Evolutionary conservation across 1,284 basidiomycete species (phyloP), one percentile per base, ranked within the genome.

Genomic region (Malassezia sp.): DNA sequence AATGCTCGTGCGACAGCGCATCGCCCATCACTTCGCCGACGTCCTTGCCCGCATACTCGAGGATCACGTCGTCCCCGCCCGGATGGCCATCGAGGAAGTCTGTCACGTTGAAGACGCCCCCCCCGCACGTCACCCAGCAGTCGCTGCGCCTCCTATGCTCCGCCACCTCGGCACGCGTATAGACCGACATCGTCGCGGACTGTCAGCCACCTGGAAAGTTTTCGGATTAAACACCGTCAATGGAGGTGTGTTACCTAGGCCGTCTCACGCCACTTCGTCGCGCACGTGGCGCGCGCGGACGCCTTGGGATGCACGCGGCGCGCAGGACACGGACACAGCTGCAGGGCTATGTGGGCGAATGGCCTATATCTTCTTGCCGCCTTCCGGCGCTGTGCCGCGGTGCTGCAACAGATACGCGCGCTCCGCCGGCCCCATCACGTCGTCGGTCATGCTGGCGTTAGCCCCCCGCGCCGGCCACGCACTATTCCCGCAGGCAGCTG

Each of bases 1-100:
- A 90, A 71, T 97, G 93, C n/a, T 82, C 81, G 72, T 97, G 93
- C 63, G 85, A 81, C n/a, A 75, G 67, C 49, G 78, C 74, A 71
- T 93, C 83, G 62, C 78, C 78, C 91, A 97, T 96, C 52, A 81
- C 75, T 15, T 73, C 74, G 27, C 77, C 82, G 43, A 96, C 77
- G 67, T 95, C 87, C 72, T 81, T 79, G 40, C 88, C 89, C 2
- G 85, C 88, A 71, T 83, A 78, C 40, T 80, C 74, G 14, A 75
- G 45, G 48, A 77, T 60, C 43, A 76, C 66, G 54, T 76, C 75
- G 52, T 76, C 75, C 29, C 75, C 75, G 45, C 75, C 70, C 5
- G 67, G 63, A 52, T 76, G 75, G 59, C 76, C 75, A 17, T 63
- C 57, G 18, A 74, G 60, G 57, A 76, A 76, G 5, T 69, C 55